Conservation (phyloP, 2,329 filamentous ascomycete species). For the Colletotrichum echinochloae region DNA sequence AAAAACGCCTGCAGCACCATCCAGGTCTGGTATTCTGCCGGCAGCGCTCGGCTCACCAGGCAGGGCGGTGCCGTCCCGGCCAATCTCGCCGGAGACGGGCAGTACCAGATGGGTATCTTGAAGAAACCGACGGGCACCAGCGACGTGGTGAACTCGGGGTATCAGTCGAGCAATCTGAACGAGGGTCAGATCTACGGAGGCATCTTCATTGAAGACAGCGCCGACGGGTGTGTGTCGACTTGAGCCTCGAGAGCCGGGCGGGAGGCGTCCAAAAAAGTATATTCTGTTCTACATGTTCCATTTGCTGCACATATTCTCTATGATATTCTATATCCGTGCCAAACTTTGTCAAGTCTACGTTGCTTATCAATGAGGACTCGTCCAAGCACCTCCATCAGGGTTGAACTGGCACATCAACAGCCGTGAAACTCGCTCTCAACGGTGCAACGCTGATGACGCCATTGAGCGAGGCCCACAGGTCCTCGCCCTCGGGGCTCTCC, state of each 20-base stretch:
- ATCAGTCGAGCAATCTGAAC: slow-evolving; percentile 58
- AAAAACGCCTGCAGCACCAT: slow-evolving; percentile 29
- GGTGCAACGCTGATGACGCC: slow-evolving; percentile 39
- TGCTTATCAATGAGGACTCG: neutral
- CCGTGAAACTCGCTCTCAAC: slow-evolving; percentile 39
- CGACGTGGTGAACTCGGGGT: slow-evolving; percentile 63
- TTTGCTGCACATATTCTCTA: too few relatives aligned
- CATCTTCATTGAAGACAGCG: slow-evolving; percentile 62
- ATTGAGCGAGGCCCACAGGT: slow-evolving; percentile 41
- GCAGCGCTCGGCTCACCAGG: slow-evolving; percentile 26
- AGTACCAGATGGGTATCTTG: slow-evolving; percentile 66
- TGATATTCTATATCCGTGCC: neutral
- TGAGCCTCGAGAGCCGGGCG: slow-evolving; percentile 38
- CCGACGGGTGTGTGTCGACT: slow-evolving; percentile 55
- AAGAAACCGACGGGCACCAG: slow-evolving; percentile 67
- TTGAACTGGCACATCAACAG: slow-evolving; percentile 11
- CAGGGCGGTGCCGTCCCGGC: slow-evolving; percentile 12
- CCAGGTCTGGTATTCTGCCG: slow-evolving; percentile 41
- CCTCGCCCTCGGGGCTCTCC: slow-evolving; percentile 39
- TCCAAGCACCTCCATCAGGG: neutral
- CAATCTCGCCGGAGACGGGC: slow-evolving; percentile 25
- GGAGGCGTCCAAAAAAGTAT: neutral
- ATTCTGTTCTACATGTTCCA: neutral
- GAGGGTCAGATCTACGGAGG: slow-evolving; percentile 65
- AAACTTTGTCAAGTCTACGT: neutral